Conservation (phyloP, 768 basidiomycete species). For the Phylloporus rhodoxanthus region DNA sequence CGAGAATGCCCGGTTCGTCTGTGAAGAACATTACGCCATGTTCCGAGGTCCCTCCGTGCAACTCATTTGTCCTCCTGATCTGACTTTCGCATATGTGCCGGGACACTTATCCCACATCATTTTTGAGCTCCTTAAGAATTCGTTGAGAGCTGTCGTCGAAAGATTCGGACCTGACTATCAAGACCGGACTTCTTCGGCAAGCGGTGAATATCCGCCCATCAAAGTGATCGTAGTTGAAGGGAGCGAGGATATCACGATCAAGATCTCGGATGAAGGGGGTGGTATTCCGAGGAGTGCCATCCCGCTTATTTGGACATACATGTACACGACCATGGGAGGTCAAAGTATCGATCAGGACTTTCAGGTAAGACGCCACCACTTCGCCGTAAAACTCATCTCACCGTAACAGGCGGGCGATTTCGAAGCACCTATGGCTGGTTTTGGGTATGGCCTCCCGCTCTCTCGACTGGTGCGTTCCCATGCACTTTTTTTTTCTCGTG, state of each 20-base stretch:
- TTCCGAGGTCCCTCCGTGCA: conserved; percentile 96
- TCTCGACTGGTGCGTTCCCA: conserved; percentile 71
- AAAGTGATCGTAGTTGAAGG: conserved; percentile 81
- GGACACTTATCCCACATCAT: conserved; percentile 95
- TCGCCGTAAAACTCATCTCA: background rate
- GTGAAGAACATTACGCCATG: conserved; percentile 94
- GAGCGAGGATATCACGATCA: conserved; percentile 98
- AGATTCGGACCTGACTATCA: conserved; percentile 79
- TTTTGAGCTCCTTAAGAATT: conserved; percentile 97
- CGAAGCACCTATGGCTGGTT: conserved; percentile 97
- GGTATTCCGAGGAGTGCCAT: conserved; percentile 80
- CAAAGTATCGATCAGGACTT: conserved; percentile 73
- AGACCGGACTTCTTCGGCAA: conserved; percentile 27
- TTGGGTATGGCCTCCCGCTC: conserved; percentile 88
- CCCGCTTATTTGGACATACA: conserved; percentile 97
- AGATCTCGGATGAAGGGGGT: conserved; percentile 96
- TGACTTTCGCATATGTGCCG: conserved; percentile 92
- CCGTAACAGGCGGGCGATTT: conserved; percentile 68
- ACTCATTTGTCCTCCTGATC: conserved; percentile 83
- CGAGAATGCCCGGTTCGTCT: conserved; percentile 91
- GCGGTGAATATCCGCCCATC: conserved; percentile 20
- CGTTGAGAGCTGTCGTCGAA: conserved; percentile 93
- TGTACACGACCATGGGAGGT: conserved; percentile 83
- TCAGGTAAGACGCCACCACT: conserved; percentile 20
- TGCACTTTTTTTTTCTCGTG: background rate